A percentile compares a stretch with the other conserved stretches of the same genome.
Conservation (phyloP, 2,329 filamentous ascomycete genomes). For the Fusarium sp. region DNA sequence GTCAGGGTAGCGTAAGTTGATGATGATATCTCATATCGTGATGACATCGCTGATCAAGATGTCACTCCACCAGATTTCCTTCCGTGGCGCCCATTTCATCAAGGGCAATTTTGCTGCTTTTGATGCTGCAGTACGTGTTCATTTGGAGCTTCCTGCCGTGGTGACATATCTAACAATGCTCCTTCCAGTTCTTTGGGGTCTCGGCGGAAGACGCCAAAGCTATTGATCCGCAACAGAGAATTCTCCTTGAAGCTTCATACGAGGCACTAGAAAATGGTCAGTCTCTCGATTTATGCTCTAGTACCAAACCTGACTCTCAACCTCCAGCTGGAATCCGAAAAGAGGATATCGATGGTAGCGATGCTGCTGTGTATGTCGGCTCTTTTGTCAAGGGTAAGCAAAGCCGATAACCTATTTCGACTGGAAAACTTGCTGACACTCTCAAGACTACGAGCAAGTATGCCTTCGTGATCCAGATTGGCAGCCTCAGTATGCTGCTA, state of each 20-base stretch:
- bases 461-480: constrained; percentile 64
- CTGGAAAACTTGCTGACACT: constrained; percentile 5
- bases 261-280: constrained; percentile 65
- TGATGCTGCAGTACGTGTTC: constrained; percentile 60
- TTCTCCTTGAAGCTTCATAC: constrained; percentile 64
- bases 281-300: neutral
- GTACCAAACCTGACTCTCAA: neutral
- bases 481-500: constrained; percentile 65
- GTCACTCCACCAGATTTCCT: constrained; percentile 55
- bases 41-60: constrained; percentile 19
- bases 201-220: constrained; percentile 64
- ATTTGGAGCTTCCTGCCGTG: neutral
- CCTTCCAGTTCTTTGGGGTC: constrained; percentile 63
- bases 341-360: constrained; percentile 59
- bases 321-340: constrained; percentile 59
- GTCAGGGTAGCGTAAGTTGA: constrained; percentile 62
- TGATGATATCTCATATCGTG: neutral
- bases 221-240: constrained; percentile 67
- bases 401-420: neutral
- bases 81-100: constrained; percentile 66
- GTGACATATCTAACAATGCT: constrained; percentile 6
- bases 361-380: constrained; percentile 64
- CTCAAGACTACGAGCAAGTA: constrained; percentile 64
- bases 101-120: constrained; percentile 61
- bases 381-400: constrained; percentile 63